Conservation (phyloP, 108 stramenopile species). For the Skeletonema tropicum region DNA sequence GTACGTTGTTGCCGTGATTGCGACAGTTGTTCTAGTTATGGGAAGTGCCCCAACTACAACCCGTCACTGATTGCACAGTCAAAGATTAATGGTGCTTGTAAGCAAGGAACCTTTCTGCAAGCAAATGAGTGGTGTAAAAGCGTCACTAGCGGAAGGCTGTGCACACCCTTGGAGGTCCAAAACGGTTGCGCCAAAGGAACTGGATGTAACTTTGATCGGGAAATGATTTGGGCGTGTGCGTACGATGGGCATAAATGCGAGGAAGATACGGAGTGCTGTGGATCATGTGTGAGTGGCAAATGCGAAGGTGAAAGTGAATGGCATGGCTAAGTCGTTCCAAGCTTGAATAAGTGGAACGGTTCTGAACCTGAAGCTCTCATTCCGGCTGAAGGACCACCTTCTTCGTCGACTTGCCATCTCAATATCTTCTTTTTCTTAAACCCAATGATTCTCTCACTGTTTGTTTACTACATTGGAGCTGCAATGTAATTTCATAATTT, state of each 20-base stretch:
- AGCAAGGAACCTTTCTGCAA: not conserved
- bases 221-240: conserved; percentile 10
- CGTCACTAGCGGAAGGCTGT: not conserved
- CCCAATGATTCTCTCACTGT: not conserved
- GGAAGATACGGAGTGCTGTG: not conserved
- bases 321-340: not conserved
- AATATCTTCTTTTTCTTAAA: not conserved
- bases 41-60: not conserved
- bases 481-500: no score
- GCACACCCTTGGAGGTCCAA: not conserved
- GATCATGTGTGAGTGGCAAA: not conserved
- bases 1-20: not conserved
- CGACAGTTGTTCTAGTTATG: not conserved
- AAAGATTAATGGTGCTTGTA: not conserved
- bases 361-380: not conserved
- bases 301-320: not conserved
- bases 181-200: conserved; percentile 1
- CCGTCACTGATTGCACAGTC: not conserved
- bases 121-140: not conserved
- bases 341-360: not conserved
- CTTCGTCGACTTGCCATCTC: not conserved
- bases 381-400: not conserved
- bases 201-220: not conserved
- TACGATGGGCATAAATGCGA: conserved; percentile 1
- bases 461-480: not conserved